phyloP scores from a whole-genome alignment of 306 rosid species.

The Ziziphus jujuba region DNA sequence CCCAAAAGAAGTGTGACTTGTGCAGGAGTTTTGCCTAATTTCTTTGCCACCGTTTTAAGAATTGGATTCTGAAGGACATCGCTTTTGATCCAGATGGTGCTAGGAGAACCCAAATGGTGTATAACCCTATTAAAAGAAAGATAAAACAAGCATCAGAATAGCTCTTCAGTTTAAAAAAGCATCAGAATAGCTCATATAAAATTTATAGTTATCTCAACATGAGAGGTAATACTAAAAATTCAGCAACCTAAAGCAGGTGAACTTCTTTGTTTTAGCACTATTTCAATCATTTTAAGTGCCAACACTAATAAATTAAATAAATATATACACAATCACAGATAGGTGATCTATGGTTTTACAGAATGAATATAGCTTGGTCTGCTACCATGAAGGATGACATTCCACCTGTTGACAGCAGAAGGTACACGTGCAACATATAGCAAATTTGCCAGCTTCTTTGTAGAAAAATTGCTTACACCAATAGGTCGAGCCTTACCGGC shows the following conservation, averaged over 20 bases:
- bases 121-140: too few species aligned
- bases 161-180: too few species aligned
- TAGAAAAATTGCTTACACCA: slow-evolving; percentile 71
- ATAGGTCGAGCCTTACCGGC: slow-evolving; percentile 58
- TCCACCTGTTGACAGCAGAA: slow-evolving; percentile 72
- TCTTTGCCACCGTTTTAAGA: slow-evolving; percentile 36
- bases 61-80: slow-evolving; percentile 55
- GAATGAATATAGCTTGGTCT: slow-evolving; percentile 42
- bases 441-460: slow-evolving; percentile 49
- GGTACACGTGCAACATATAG: slow-evolving; percentile 49
- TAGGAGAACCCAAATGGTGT: slow-evolving; percentile 75
- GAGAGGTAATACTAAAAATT: neutral
- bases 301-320: neutral
- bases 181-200: neutral
- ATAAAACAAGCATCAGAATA: neutral
- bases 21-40: slow-evolving; percentile 61
- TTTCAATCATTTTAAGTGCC: neutral
- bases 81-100: slow-evolving; percentile 53
- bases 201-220: neutral
- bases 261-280: neutral
- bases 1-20: slow-evolving; percentile 79
- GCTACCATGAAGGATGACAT: slow-evolving; percentile 76
- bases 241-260: neutral
- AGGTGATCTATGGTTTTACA: slow-evolving; percentile 63
- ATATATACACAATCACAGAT: slow-evolving; percentile 40